Percentiles rank a stretch among this genome's conserved stretches.
These are phyloP conservation scores for Xylaria sp. DNA, from an alignment of 2,329 filamentous ascomycete genomes.

Conservation along the genomic window DNA sequence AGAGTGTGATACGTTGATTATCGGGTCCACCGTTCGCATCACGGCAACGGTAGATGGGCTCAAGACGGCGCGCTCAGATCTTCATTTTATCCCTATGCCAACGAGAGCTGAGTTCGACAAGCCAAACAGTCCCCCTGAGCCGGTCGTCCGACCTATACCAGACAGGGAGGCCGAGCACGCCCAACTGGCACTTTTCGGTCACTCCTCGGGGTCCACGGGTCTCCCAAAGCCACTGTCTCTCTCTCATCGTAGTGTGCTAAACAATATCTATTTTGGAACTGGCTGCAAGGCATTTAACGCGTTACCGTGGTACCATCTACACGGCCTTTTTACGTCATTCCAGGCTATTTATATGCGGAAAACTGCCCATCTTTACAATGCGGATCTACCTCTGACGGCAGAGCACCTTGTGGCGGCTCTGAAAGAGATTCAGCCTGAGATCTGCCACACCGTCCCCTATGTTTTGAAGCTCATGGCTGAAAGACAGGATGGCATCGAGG, in stretches of 20 bases:
- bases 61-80: conserved; percentile 37
- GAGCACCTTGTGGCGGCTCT: conserved; percentile 51
- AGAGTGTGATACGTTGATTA: conserved; percentile 51
- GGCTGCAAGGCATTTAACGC: conserved; percentile 55
- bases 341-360: conserved; percentile 57
- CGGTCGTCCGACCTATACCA: conserved; percentile 42
- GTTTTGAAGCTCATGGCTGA: conserved; percentile 54
- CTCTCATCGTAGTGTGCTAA: conserved; percentile 54
- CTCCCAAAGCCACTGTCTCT: conserved; percentile 58
- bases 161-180: conserved; percentile 46
- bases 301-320: conserved; percentile 57
- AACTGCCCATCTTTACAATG: conserved; percentile 55
- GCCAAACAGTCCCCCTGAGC: conserved; percentile 34
- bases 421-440: conserved; percentile 52
- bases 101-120: conserved; percentile 42
- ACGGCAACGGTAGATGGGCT: conserved; percentile 47
- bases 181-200: conserved; percentile 54
- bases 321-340: conserved; percentile 54
- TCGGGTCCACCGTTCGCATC: conserved; percentile 51
- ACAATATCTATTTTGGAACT: conserved; percentile 48
- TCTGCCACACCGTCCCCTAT: conserved; percentile 55
- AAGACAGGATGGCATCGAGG: conserved; percentile 49
- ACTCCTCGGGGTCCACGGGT: conserved; percentile 61
- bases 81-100: conserved; percentile 43
- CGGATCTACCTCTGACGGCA: conserved; percentile 53